phyloP scores from a whole-genome alignment of 345 rosid species.

The Eutrema heterophyllum region DNA sequence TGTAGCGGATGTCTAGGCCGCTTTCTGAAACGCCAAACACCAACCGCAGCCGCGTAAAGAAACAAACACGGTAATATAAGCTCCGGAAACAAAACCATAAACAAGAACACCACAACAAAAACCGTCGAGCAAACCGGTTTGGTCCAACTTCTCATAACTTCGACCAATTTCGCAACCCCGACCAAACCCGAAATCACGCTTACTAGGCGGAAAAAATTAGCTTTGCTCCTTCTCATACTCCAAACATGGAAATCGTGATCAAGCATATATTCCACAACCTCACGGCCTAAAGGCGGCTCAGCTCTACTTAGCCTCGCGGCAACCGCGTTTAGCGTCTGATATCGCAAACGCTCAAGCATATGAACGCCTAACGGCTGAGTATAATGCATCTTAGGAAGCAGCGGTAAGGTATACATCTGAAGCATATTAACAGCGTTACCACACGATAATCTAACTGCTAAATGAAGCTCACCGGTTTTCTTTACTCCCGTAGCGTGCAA shows the following conservation, averaged over 20 bases:
- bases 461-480: slow-evolving; percentile 74
- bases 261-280: slow-evolving; percentile 74
- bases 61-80: slow-evolving; percentile 43
- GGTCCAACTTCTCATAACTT: slow-evolving; percentile 47
- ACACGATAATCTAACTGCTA: slow-evolving; percentile 63
- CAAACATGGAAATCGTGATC: slow-evolving; percentile 72
- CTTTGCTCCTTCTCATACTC: slow-evolving; percentile 88
- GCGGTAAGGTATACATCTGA: slow-evolving; percentile 49
- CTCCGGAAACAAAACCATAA: slow-evolving; percentile 48
- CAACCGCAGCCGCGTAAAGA: slow-evolving; percentile 42
- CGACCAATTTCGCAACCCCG: slow-evolving; percentile 33
- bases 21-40: slow-evolving; percentile 48
- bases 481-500: slow-evolving; percentile 56
- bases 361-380: slow-evolving; percentile 53
- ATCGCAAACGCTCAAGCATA: slow-evolving; percentile 50
- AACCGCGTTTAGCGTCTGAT: slow-evolving; percentile 63
- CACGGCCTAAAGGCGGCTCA: slow-evolving; percentile 63
- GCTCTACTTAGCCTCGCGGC: slow-evolving; percentile 51
- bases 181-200: slow-evolving; percentile 45
- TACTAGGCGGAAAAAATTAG: slow-evolving; percentile 58
- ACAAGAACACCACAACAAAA: slow-evolving; percentile 39
- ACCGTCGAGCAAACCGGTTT: slow-evolving; percentile 52
- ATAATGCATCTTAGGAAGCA: slow-evolving; percentile 75
- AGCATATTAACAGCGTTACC: slow-evolving; percentile 56
- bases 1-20: slow-evolving; percentile 64